phyloP scores from a whole-genome alignment of 2,329 filamentous ascomycete genomes.

The Trichoderma cornu-damae region DNA sequence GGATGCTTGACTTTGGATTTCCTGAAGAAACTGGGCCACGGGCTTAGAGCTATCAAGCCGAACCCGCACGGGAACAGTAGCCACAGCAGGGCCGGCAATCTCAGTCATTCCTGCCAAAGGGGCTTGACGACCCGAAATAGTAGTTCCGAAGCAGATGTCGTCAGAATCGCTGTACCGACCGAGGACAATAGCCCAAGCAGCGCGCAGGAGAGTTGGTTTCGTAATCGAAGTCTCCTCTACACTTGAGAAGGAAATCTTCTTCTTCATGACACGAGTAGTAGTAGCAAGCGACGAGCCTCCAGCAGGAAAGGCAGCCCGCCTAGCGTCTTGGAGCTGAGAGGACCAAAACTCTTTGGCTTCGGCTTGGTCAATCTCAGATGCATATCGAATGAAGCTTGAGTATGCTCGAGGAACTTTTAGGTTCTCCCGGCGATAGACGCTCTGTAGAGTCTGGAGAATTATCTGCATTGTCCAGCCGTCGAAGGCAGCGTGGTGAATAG shows the following conservation, averaged over 20 bases:
- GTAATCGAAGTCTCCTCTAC: not conserved
- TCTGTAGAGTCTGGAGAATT: not conserved
- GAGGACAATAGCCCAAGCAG: constrained; percentile 11
- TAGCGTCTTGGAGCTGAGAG: constrained; percentile 16
- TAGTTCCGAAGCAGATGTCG: constrained; percentile 13
- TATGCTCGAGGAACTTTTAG: not conserved
- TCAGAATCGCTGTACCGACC: not conserved
- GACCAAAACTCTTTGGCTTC: constrained; percentile 19
- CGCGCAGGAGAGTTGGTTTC: constrained; percentile 3
- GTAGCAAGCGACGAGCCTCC: not conserved
- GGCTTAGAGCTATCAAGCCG: not conserved
- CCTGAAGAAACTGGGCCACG: not conserved
- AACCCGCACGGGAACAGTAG: constrained; percentile 14
- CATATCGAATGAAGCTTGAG: constrained; percentile 6
- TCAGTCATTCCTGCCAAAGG: constrained; percentile 2
- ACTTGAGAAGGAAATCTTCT: constrained; percentile 21
- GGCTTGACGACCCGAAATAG: constrained; percentile 12
- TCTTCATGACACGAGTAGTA: not conserved
- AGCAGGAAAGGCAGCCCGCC: not conserved
- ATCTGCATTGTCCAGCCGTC: constrained; percentile 3
- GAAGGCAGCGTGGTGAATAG: not conserved
- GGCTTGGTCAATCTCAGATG: not conserved
- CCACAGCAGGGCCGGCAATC: constrained; percentile 3
- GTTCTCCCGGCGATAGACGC: not conserved
- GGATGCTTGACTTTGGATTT: not conserved